Evolutionary conservation across 306 rosid genomes (phyloP), one percentile per base, ranked within the genome.

Genomic region (Acmispon strigosus): DNA sequence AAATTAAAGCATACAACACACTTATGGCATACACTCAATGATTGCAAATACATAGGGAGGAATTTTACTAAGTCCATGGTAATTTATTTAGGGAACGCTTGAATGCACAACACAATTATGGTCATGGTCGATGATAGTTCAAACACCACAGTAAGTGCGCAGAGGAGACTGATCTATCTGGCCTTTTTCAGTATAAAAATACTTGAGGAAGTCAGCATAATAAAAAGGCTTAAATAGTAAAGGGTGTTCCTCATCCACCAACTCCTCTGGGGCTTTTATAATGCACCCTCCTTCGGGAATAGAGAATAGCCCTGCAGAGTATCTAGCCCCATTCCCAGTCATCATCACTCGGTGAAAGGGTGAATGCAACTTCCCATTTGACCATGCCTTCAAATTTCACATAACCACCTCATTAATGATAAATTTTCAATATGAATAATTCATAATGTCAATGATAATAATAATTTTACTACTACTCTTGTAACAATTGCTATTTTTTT

Each of bases 221-320:
- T 87, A 87, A 74, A 72, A 88, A 55, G 92, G 87, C 77, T 83
- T 86, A 43, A 66, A 90, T n/a, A 80, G 80, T 14, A 90, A 64
- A 72, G 95, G 96, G 62, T 90, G 90, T 7, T 78, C 83, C 55
- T 86, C 92, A 24, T 90, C 90, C 34, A 86, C 95, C 1, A 86
- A 48, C 76, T 90, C 92, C 43, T 76, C 76, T 5, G 92, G 90
- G 13, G 95, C 83, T 76, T 86, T 69, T 24, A 88, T 24, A 9
- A 50, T 42, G 74, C 39, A 62, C 6, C 90, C 90, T 66, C 62
- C 86, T 41, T 84, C 83, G 4, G 95, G 96, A 37, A 83, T 4
- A 0, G 92, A 80, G 72, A 90, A 88, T 50, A 90, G 13, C 49
- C 92, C 96, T 5, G 51, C 36, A 1, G 90, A 79, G 75, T 87